phyloP scores from a whole-genome alignment of 331 rosid genomes.

The Acacia concinna region DNA sequence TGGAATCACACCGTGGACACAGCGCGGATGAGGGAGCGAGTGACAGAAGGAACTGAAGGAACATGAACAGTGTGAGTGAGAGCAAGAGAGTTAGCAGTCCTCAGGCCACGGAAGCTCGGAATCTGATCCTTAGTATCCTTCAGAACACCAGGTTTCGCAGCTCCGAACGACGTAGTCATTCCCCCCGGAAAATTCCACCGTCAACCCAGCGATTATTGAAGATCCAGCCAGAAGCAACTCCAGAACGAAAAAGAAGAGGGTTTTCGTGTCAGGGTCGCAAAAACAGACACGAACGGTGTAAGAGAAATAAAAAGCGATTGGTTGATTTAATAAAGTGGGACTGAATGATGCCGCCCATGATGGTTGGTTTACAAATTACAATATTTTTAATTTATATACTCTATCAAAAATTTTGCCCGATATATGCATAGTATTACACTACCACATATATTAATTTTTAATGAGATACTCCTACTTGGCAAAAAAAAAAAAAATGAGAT shows the following conservation, averaged over 20 bases:
- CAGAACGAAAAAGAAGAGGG: not conserved
- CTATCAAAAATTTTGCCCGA: too few relatives aligned
- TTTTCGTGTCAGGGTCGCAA: not conserved
- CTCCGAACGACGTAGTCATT: conserved; percentile 68
- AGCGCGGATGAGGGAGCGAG: conserved; percentile 42
- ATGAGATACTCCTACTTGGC: too few relatives aligned
- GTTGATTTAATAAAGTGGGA: not conserved
- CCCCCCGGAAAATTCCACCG: not conserved
- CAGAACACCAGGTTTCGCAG: conserved; percentile 47
- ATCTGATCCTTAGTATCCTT: conserved; percentile 56
- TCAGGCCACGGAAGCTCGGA: conserved; percentile 61
- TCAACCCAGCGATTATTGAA: not conserved
- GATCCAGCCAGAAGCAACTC: not conserved
- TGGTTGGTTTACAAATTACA: not conserved
- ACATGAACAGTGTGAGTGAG: conserved; percentile 29
- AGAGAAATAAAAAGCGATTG: not conserved
- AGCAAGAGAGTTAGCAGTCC: conserved; percentile 50
- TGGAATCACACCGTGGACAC: conserved; percentile 39
- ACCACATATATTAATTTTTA: too few relatives aligned
- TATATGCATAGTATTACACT: too few relatives aligned
- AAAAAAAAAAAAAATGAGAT: too few relatives aligned
- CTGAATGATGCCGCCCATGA: not conserved
- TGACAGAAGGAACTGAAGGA: conserved; percentile 31
- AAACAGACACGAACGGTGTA: not conserved
- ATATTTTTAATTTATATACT: too few relatives aligned